A percentile compares a stretch with the other conserved stretches of the same genome.
Evolutionary conservation across 208 protist genomes (phyloP).

Genomic region (Blechomonas ayalai): DNA sequence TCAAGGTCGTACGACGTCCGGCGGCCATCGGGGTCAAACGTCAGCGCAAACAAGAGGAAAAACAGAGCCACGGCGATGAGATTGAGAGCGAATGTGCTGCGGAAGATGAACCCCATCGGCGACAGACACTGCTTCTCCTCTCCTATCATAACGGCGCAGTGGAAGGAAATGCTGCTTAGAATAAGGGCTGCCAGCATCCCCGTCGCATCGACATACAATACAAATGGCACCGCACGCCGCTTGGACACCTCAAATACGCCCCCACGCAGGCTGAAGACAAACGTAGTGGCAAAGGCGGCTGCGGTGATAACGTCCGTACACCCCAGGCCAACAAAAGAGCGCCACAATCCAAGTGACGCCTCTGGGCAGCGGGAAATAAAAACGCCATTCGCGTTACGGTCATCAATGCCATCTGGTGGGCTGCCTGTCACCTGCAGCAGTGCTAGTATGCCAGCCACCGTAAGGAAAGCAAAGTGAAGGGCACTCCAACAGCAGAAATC

Average conservation of each 20-base stretch:
- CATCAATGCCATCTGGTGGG: too few species aligned
- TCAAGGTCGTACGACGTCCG: constrained; percentile 20
- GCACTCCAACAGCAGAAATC: constrained; percentile 67
- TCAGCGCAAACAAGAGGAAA: constrained; percentile 24
- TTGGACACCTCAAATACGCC: constrained; percentile 64
- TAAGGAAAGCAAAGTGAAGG: constrained; percentile 29
- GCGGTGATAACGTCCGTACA: constrained; percentile 21
- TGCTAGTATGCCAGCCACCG: background rate
- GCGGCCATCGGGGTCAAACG: constrained; percentile 48
- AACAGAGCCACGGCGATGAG: constrained; percentile 21
- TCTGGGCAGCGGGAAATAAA: constrained; percentile 14
- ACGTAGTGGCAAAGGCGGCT: constrained; percentile 26
- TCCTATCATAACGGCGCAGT: constrained; percentile 30
- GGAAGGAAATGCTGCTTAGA: constrained; percentile 17
- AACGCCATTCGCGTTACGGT: too few species aligned
- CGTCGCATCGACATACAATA: constrained; percentile 45
- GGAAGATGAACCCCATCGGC: constrained; percentile 18
- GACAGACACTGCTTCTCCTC: constrained; percentile 13
- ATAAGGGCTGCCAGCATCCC: constrained; percentile 17
- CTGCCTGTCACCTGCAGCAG: background rate
- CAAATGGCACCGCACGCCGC: constrained; percentile 29
- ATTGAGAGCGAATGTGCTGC: constrained; percentile 25
- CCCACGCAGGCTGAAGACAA: constrained; percentile 41
- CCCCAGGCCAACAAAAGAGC: constrained; percentile 23
- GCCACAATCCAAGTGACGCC: constrained; percentile 4